A percentile compares a stretch with the other conserved stretches of the same genome.
phyloP scores from a whole-genome alignment of 2,329 filamentous ascomycete species.

The Aspergillus sclerotialis region DNA sequence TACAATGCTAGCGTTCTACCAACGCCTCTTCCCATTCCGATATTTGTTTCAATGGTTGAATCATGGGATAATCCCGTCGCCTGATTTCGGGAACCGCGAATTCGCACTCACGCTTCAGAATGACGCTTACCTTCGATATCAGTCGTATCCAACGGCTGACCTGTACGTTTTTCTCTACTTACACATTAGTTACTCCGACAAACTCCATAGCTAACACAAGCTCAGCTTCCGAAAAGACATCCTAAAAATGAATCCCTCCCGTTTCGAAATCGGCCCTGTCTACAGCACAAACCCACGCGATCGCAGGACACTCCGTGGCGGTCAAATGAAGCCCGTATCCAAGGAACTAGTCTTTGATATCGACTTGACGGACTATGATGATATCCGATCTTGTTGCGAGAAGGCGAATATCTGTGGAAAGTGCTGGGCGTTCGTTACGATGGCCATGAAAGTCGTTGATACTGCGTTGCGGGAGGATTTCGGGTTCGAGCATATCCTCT shows the following conservation, averaged over 20 bases:
- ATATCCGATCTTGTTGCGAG: conserved; percentile 88
- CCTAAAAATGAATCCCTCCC: conserved; percentile 75
- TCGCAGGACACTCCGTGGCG: conserved; percentile 72
- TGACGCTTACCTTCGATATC: conserved; percentile 87
- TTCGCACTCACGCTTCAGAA: conserved; percentile 94
- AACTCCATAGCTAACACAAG: too few relatives aligned
- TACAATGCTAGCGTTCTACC: conserved; percentile 89
- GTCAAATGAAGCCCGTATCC: conserved; percentile 74
- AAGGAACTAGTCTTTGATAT: conserved; percentile 99
- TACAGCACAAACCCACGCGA: conserved; percentile 92
- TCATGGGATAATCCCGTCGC: conserved; percentile 75
- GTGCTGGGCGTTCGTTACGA: conserved; percentile 96
- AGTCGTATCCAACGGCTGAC: conserved; percentile 65
- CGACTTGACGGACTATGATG: conserved; percentile 97
- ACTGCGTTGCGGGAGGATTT: conserved; percentile 85
- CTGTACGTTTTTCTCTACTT: conserved; percentile 44
- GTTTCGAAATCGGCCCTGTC: conserved; percentile 98
- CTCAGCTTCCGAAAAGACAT: conserved; percentile 83
- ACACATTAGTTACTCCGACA: too few relatives aligned
- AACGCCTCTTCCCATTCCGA: conserved; percentile 89
- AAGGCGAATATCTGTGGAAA: conserved; percentile 89
- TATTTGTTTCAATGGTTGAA: conserved; percentile 97
- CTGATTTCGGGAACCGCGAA: conserved; percentile 87
- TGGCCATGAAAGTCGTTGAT: conserved; percentile 94
- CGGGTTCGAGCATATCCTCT: conserved; percentile 92